Evolutionary conservation across 176 grass and related monocot species (phyloP), one percentile per base, ranked within the genome.

Genomic region (Phragmites australis): DNA sequence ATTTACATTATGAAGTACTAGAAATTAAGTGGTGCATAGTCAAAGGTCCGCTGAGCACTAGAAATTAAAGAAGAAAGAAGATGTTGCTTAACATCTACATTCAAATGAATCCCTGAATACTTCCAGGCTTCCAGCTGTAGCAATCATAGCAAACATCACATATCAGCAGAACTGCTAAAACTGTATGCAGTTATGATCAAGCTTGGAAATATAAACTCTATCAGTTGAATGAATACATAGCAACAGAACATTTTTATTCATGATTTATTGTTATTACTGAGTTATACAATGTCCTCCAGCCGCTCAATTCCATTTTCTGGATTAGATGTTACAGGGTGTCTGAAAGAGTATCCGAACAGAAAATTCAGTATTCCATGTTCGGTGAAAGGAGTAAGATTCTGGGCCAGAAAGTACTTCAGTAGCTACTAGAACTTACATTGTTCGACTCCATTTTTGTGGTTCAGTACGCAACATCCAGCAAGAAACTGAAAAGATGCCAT

Each of bases 41-140:
- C 15, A 61, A 43, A 64, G 2, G 27, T 32, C 25, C 3, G 23
- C 22, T 75, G 18, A 55, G 45, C 6, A 51, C 54, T 55, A 65
- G 26, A 55, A 65, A 55, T 63, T 53, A 55, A 66, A 65, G 27
- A 41, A 62, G 31, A 63, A 70, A 62, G 15, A 31, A 14, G 3
- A 78, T 62, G 72, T 13, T 55, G 31, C 41, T 85, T 31, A 17
- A 76, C 13, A 72, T 50, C 44, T 63, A 16, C 30, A 9, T 63
- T 74, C 19, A 62, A 37, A 74, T 41, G n/a, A 18, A 6, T 66
- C 37, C 21, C 25, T 56, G 46, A 64, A 55, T 68, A 61, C 11
- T 60, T 86, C 75, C 79, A 92, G 40, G 74, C 90, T 70, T 86
- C 69, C 78, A 90, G 45, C 82, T 90, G 48, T 91, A 82, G 26